These are phyloP conservation scores for Sicyos edulis DNA, from an alignment of 306 rosid genomes.

Conservation along the genomic window DNA sequence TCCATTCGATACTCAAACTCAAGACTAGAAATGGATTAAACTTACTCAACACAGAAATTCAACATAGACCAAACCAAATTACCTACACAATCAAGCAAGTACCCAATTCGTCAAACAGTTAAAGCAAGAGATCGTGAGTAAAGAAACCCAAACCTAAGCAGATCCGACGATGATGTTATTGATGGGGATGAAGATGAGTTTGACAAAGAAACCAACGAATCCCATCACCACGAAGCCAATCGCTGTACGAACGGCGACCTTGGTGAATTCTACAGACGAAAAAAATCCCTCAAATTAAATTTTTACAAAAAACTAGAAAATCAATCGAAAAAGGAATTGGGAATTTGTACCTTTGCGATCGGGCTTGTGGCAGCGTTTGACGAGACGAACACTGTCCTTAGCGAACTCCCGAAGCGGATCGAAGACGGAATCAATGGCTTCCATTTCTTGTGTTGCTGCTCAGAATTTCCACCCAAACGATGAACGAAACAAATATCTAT, in stretches of 20 bases:
- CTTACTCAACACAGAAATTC: not conserved
- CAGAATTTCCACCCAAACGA: not conserved
- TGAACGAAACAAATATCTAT: not conserved
- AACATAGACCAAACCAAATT: too few relatives aligned
- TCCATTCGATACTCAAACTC: not conserved
- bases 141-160: constrained; percentile 34
- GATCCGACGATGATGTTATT: constrained; percentile 85
- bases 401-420: constrained; percentile 66
- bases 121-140: not conserved
- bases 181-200: constrained; percentile 29
- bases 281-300: not conserved
- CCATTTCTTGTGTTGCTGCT: constrained; percentile 31
- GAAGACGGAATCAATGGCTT: constrained; percentile 63
- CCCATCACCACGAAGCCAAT: constrained; percentile 83
- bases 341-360: constrained; percentile 51
- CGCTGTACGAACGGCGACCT: constrained; percentile 75
- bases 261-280: constrained; percentile 43
- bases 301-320: not conserved
- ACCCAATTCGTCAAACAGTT: not conserved
- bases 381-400: constrained; percentile 67
- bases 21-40: not conserved
- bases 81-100: not conserved
- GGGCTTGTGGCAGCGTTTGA: constrained; percentile 69
- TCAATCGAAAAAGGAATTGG: not conserved
- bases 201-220: constrained; percentile 5